These are phyloP conservation scores for Davidsoniella australis DNA, from an alignment of 2,329 filamentous ascomycete species.

Conservation along the genomic window DNA sequence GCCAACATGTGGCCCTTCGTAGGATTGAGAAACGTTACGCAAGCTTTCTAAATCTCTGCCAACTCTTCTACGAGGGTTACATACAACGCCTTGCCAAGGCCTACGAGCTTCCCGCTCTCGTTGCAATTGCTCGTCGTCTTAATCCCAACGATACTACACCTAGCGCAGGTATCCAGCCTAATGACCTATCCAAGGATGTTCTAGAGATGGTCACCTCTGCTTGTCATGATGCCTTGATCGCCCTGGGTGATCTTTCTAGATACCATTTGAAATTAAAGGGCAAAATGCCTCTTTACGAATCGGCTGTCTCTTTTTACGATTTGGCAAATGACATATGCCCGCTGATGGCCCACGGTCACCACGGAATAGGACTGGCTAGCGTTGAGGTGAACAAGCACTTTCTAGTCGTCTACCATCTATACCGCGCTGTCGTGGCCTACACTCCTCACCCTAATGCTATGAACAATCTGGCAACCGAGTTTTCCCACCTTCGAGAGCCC, in stretches of 20 bases:
- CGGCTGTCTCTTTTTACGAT: conserved; percentile 68
- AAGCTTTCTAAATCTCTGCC: conserved; percentile 71
- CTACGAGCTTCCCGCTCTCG: conserved; percentile 36
- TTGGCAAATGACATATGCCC: conserved; percentile 67
- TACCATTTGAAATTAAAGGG: conserved; percentile 62
- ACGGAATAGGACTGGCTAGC: conserved; percentile 79
- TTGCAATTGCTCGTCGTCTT: conserved; percentile 20
- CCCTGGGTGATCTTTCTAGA: conserved; percentile 75
- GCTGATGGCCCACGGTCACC: conserved; percentile 63
- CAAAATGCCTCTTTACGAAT: conserved; percentile 60
- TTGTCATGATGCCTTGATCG: conserved; percentile 69
- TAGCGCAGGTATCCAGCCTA: conserved; percentile 16
- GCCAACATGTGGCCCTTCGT: conserved; percentile 39
- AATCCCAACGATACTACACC: conserved; percentile 4
- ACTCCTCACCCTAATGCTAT: conserved; percentile 59
- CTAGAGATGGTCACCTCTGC: conserved; percentile 48
- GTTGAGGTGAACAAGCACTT: conserved; percentile 64
- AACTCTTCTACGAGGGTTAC: conserved; percentile 76
- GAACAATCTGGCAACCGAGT: conserved; percentile 64
- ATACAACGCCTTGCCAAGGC: conserved; percentile 57
- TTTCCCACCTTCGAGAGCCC: conserved; percentile 31
- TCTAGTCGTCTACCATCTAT: conserved; percentile 75
- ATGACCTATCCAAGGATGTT: conserved; percentile 31
- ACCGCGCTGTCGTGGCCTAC: conserved; percentile 60
- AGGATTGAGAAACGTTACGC: conserved; percentile 70